phyloP scores from a whole-genome alignment of 768 basidiomycete species.

The Cystobasidiopsis lactophilus region DNA sequence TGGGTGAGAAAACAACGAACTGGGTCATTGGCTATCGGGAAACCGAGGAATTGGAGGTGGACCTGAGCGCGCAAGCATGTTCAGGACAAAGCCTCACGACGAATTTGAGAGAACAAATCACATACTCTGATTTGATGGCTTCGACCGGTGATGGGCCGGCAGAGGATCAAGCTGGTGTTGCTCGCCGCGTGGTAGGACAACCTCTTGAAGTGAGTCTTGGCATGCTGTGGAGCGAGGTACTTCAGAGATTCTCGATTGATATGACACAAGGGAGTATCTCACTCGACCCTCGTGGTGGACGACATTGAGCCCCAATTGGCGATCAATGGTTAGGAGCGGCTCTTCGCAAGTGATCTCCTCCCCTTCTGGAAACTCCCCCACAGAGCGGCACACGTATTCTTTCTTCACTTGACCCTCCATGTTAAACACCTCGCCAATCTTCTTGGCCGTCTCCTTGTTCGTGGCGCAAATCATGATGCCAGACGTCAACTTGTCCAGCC shows the following conservation, averaged over 20 bases:
- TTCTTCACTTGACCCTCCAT: slow-evolving; percentile 44
- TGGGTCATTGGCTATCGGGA: slow-evolving; percentile 74
- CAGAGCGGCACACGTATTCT: slow-evolving; percentile 62
- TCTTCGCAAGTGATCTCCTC: slow-evolving; percentile 63
- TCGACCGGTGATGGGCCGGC: slow-evolving; percentile 77
- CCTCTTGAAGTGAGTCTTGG: slow-evolving; percentile 69
- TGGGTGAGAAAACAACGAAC: background rate
- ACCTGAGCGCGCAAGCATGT: slow-evolving; percentile 25
- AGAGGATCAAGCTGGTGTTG: slow-evolving; percentile 67
- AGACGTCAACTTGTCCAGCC: slow-evolving; percentile 79
- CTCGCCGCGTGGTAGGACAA: slow-evolving; percentile 58
- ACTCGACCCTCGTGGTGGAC: slow-evolving; percentile 92
- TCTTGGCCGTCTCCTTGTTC: slow-evolving; percentile 42
- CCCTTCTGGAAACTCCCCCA: slow-evolving; percentile 71
- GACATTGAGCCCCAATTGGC: slow-evolving; percentile 90
- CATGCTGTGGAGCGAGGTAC: slow-evolving; percentile 33
- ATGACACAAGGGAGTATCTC: slow-evolving; percentile 6
- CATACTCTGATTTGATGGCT: slow-evolving; percentile 76
- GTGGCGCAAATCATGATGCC: slow-evolving; percentile 86
- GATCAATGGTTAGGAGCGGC: slow-evolving; percentile 71
- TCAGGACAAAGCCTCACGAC: background rate
- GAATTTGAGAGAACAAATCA: background rate
- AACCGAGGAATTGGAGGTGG: slow-evolving; percentile 80
- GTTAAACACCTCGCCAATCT: slow-evolving; percentile 55
- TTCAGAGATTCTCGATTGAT: too few species aligned